A percentile compares a stretch with the other conserved stretches of the same genome.
Conservation (phyloP, 2,329 filamentous ascomycete genomes). For the Aspergillus sojae region DNA sequence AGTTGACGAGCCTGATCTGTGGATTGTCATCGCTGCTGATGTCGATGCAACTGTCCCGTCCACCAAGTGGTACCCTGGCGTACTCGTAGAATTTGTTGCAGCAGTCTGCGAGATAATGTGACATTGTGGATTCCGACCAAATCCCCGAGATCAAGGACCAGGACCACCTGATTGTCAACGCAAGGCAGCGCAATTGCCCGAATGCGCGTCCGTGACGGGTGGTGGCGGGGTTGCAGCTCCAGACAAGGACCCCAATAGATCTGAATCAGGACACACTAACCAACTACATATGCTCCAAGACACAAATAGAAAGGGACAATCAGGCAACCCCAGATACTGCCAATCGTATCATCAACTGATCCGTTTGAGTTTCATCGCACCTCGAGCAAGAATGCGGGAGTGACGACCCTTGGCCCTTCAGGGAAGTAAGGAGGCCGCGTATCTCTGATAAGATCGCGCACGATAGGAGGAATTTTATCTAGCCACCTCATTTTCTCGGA, state of each 20-base stretch:
- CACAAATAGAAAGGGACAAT: neutral
- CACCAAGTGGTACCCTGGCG: slow-evolving; percentile 5
- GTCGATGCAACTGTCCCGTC: slow-evolving; percentile 2
- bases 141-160: slow-evolving; percentile 1
- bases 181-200: slow-evolving; percentile 4
- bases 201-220: neutral
- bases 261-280: neutral
- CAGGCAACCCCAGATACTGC: neutral
- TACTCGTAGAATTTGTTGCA: slow-evolving; percentile 16
- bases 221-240: neutral
- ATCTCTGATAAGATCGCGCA: slow-evolving; percentile 18
- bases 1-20: neutral
- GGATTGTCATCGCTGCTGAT: neutral
- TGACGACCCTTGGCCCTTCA: neutral
- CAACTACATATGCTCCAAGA: neutral
- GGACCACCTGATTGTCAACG: neutral
- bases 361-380: slow-evolving; percentile 4
- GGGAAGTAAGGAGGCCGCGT: slow-evolving; percentile 15
- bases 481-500: slow-evolving; percentile 8
- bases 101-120: slow-evolving; percentile 16
- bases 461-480: slow-evolving; percentile 17
- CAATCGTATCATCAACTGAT: neutral
- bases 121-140: neutral
- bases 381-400: slow-evolving; percentile 13
- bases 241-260: neutral